Conservation (phyloP, 1,284 basidiomycete species). For the Cutaneotrichosporon cavernicola region DNA sequence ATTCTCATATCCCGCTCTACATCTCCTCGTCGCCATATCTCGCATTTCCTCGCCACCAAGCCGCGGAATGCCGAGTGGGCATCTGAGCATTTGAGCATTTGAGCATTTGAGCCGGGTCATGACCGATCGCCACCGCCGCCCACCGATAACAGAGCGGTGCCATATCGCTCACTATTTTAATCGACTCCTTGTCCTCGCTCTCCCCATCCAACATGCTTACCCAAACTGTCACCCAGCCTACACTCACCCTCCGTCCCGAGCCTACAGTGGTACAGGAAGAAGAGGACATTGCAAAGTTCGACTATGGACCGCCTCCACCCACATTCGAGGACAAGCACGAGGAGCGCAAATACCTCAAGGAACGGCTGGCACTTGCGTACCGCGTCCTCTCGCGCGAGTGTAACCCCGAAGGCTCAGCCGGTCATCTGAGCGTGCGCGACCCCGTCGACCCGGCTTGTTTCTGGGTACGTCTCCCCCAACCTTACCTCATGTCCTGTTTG, state of each 20-base stretch:
- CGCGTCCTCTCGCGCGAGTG: constrained; percentile 57
- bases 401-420: constrained; percentile 63
- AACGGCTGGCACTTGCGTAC: constrained; percentile 54
- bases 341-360: constrained; percentile 58
- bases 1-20: too few relatives aligned
- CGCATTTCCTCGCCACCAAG: not conserved
- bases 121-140: too few relatives aligned
- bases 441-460: constrained; percentile 44
- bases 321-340: constrained; percentile 7
- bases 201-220: not conserved
- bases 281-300: constrained; percentile 4
- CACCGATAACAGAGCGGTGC: not conserved
- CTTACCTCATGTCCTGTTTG: not conserved
- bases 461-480: constrained; percentile 57
- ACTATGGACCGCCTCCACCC: constrained; percentile 2
- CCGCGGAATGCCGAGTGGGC: constrained; percentile 1
- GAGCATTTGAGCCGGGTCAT: too few relatives aligned
- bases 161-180: not conserved
- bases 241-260: not conserved
- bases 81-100: not conserved
- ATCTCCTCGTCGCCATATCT: too few relatives aligned
- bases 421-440: constrained; percentile 65
- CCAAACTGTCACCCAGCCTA: not conserved
- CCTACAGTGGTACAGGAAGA: not conserved
- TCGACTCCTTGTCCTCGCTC: not conserved